These are phyloP conservation scores for Camelina sativa DNA, from an alignment of 345 rosid genomes.

Conservation along the genomic window DNA sequence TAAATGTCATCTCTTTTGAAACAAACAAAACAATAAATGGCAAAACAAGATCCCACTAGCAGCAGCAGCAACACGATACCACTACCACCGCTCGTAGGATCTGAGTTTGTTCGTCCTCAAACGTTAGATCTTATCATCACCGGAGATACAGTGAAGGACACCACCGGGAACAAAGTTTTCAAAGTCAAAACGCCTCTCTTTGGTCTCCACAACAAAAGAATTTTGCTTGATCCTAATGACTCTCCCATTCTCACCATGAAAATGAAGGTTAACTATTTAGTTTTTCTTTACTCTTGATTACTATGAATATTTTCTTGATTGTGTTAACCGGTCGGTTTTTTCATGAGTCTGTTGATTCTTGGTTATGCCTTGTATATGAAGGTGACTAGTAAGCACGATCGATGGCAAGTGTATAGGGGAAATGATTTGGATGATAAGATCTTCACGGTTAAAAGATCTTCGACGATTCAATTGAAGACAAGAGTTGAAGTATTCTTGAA, in stretches of 20 bases:
- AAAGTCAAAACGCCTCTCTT: slow-evolving; percentile 46
- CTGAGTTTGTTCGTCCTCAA: slow-evolving; percentile 41
- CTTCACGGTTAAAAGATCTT: slow-evolving; percentile 45
- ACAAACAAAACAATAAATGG: slow-evolving; percentile 30
- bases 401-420: slow-evolving; percentile 50
- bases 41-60: slow-evolving; percentile 16
- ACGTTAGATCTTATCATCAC: slow-evolving; percentile 42
- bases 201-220: slow-evolving; percentile 44
- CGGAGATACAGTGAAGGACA: slow-evolving; percentile 48
- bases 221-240: slow-evolving; percentile 44
- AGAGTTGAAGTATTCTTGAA: slow-evolving; percentile 47
- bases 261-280: slow-evolving; percentile 42
- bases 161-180: slow-evolving; percentile 42
- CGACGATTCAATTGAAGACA: slow-evolving; percentile 43
- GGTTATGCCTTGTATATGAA: slow-evolving; percentile 6
- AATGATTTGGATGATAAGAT: slow-evolving; percentile 40
- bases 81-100: slow-evolving; percentile 28
- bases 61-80: slow-evolving; percentile 27
- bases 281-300: slow-evolving; percentile 1
- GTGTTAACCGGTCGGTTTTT: neutral
- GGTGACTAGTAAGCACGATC: slow-evolving; percentile 48
- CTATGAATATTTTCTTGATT: neutral
- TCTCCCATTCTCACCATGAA: slow-evolving; percentile 47
- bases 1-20: slow-evolving; percentile 7
- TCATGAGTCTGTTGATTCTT: slow-evolving; percentile 3